Evolutionary conservation across 2,329 filamentous ascomycete species (phyloP).

Genomic region (Trichoderma aggressivum): DNA sequence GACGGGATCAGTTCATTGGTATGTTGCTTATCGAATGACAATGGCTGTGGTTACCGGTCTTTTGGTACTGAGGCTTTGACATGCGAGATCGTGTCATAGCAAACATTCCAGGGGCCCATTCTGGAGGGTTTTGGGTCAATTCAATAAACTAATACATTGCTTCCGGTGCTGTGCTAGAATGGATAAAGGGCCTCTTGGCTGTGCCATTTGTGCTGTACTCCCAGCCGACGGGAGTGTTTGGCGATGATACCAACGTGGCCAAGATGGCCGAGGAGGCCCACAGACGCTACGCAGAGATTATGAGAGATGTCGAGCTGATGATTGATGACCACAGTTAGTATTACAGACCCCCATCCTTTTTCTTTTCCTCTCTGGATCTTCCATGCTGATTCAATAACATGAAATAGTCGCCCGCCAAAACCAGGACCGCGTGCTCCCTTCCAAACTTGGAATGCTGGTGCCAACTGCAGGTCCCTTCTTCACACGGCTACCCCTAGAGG

Average conservation of each 20-base stretch:
- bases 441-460: slow-evolving; percentile 88
- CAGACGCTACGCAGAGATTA: slow-evolving; percentile 88
- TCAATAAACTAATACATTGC: not conserved
- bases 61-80: not conserved
- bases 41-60: not conserved
- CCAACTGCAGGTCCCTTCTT: slow-evolving; percentile 93
- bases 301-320: slow-evolving; percentile 87
- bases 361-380: not conserved
- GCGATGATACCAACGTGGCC: slow-evolving; percentile 61
- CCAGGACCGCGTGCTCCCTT: slow-evolving; percentile 63
- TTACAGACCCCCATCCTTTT: not conserved
- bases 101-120: not conserved
- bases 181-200: slow-evolving; percentile 92
- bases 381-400: slow-evolving; percentile 1
- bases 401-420: slow-evolving; percentile 66
- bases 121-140: not conserved
- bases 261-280: slow-evolving; percentile 79
- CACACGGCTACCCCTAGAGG: slow-evolving; percentile 79
- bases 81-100: not conserved
- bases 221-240: slow-evolving; percentile 84
- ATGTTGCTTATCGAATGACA: slow-evolving; percentile 24
- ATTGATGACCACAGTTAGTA: slow-evolving; percentile 82
- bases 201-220: slow-evolving; percentile 97
- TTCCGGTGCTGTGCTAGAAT: slow-evolving; percentile 55
- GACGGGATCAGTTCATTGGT: slow-evolving; percentile 85